These are phyloP conservation scores for Teratosphaeria pseudoeucalypti DNA, from an alignment of 2,329 filamentous ascomycete species.

Conservation along the genomic window DNA sequence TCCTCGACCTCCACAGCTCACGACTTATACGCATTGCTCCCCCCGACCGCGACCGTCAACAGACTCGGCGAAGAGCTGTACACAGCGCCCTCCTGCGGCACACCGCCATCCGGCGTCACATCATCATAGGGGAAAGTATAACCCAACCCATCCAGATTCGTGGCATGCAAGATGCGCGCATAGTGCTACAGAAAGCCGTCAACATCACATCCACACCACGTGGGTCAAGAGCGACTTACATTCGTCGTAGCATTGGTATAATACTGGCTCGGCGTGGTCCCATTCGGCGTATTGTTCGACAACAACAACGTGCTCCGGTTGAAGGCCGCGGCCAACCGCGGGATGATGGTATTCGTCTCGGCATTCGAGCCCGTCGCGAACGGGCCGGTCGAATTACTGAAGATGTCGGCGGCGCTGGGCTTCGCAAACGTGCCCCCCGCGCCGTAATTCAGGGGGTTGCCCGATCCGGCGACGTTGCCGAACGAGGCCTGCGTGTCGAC, in stretches of 20 bases:
- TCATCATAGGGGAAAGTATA: constrained; percentile 63
- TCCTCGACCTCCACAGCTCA: neutral
- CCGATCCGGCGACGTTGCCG: constrained; percentile 36
- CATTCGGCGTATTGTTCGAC: constrained; percentile 27
- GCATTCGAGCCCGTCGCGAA: constrained; percentile 39
- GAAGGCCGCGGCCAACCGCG: constrained; percentile 64
- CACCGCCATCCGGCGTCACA: constrained; percentile 47
- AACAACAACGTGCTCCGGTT: constrained; percentile 60
- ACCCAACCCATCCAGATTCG: constrained; percentile 48
- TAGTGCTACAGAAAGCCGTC: constrained; percentile 17
- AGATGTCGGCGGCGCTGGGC: constrained; percentile 53
- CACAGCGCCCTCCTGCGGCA: constrained; percentile 26
- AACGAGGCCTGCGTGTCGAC: constrained; percentile 55
- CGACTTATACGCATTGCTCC: constrained; percentile 18
- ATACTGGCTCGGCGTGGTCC: constrained; percentile 18
- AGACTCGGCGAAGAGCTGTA: constrained; percentile 18
- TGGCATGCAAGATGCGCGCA: constrained; percentile 23
- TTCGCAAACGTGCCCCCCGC: constrained; percentile 43
- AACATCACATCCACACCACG: neutral
- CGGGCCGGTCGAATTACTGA: constrained; percentile 55
- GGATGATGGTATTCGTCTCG: constrained; percentile 50
- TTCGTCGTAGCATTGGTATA: constrained; percentile 21
- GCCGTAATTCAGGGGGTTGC: constrained; percentile 30
- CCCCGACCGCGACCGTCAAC: constrained; percentile 21
- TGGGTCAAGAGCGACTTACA: constrained; percentile 10